Evolutionary conservation across 202 grass and related monocot genomes (phyloP), one percentile per base, ranked within the genome.

Genomic region (Zizania palustris): DNA sequence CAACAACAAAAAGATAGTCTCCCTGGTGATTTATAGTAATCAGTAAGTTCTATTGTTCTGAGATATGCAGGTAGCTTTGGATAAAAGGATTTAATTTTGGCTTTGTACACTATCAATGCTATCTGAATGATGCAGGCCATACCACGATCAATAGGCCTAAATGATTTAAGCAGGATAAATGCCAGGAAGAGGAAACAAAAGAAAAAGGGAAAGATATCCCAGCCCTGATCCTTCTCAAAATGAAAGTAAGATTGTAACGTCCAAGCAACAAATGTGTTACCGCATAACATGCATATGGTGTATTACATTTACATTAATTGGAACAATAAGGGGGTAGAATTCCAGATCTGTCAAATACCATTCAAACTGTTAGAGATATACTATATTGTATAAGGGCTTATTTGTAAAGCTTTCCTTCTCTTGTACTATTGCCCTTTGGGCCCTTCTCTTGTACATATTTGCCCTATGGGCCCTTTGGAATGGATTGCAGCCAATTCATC

Each of bases 61-160:
- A 38, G 42, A 33, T 9, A 37, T 3, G 48, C 19, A 87, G 42
- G 16, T 57, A 74, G 9, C 5, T 11, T 41, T 65, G 11, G 33
- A 49, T 73, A 62, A 41, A 62, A 83, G 41, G 22, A 79, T 73
- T 73, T 40, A 78, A 6, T 79, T 68, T n/a, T 68, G 37, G 12
- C 1, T 37, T 67, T 40, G 12, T 55, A 11, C 3, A 45, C 13
- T 68, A 50, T 3, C 7, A 19, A 43, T 53, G 43, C 18, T 67
- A 43, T 50, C 67, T 55, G 20, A 77, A 81, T 60, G 21, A 70
- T 33, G 11, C 21, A 60, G 35, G 20, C 5, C 60, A 87, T 56
- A 56, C 22, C 41, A 41, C 78, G 75, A 18, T 51, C 14, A 78
- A 72, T 33, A 49, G 35, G 16, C 20, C 11, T 60, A 65, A 21